Percentiles rank a stretch among this genome's conserved stretches.
Evolutionary conservation across 331 rosid genomes (phyloP).

Genomic region (Rhamnella rubrinervis): DNA sequence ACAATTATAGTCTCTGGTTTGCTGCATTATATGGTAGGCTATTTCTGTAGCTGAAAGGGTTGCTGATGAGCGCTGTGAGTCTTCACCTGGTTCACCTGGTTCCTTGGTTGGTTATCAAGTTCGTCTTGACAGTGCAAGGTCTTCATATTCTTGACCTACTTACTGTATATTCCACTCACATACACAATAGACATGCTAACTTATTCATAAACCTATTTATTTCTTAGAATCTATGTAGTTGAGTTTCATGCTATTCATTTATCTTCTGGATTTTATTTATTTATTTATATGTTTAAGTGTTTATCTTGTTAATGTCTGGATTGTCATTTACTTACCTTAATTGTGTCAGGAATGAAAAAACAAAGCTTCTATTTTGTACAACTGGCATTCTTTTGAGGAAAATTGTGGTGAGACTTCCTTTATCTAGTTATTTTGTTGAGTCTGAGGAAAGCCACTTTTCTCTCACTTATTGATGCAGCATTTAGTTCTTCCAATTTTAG

Average conservation of each 20-base stretch:
- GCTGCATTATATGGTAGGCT: conserved; percentile 52
- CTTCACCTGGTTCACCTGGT: conserved; percentile 84
- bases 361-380: conserved; percentile 91
- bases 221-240: too few species aligned
- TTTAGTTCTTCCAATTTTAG: too few species aligned
- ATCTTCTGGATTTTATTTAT: too few species aligned
- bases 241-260: too few species aligned
- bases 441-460: not conserved
- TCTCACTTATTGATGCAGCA: too few species aligned
- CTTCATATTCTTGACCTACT: conserved; percentile 26
- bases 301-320: not conserved
- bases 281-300: not conserved
- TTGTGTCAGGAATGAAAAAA: conserved; percentile 68
- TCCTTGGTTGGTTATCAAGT: conserved; percentile 98
- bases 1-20: conserved; percentile 15
- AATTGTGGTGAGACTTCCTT: conserved; percentile 54
- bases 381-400: conserved; percentile 94
- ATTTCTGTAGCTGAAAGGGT: conserved; percentile 97
- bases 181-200: not conserved
- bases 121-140: conserved; percentile 98
- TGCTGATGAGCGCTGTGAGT: conserved; percentile 87
- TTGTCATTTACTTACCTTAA: conserved; percentile 14
- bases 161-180: not conserved
- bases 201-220: not conserved
- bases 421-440: not conserved